Base-by-base conservation (phyloP, 495 filamentous ascomycete genomes). In the Neurospora sp. region DNA sequence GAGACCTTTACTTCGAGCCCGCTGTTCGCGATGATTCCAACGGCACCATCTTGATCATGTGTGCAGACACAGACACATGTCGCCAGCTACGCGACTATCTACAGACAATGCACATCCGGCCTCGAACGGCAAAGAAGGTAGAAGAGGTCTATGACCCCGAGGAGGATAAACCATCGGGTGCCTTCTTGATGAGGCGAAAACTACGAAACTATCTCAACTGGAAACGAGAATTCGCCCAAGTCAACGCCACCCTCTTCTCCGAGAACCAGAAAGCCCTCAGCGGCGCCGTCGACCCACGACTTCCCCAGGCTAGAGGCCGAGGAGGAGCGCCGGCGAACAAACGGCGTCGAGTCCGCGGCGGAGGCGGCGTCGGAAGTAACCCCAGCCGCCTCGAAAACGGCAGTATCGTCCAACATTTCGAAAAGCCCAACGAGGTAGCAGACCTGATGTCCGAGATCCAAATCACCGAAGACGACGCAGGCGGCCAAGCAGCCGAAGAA, bases 11-110 rank as follows among this genome's bases (percentile, higher is more conserved):
- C 78, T 89, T 97, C 70, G 93, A 97, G 74, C 93, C 93, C 14
- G 79, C 82, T 4, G 80, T 83, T 18, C 84, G 86, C n/a, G 92
- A 95, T 83, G 93, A 94, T 77, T 97, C 94, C 5, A 97, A 94
- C 78, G 92, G 92, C 54, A 93, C 93, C 3, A 93, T 96, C 54
- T 81, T 99, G 42, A 92, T 99, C 75, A 98, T 99, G 96, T 98
- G 96, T 78, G 90, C 90, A 14, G 96, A 97, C 77, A 89, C 92
- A 77, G 90, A 90, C 69, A 97, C 93, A 18, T 97, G 94, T 78
- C 89, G 91, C 12, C 96, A 99, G 77, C 86, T 99, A 39, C 89
- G 94, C 54, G 94, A 98, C 78, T 98, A 93, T 78, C 84, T 99
- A 40, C 92, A 95, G 76, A 93, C 89, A 4, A 97, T 98, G 94